These are phyloP conservation scores for Stenocarpella maydis DNA, from an alignment of 2,329 filamentous ascomycete species.

Conservation along the genomic window DNA sequence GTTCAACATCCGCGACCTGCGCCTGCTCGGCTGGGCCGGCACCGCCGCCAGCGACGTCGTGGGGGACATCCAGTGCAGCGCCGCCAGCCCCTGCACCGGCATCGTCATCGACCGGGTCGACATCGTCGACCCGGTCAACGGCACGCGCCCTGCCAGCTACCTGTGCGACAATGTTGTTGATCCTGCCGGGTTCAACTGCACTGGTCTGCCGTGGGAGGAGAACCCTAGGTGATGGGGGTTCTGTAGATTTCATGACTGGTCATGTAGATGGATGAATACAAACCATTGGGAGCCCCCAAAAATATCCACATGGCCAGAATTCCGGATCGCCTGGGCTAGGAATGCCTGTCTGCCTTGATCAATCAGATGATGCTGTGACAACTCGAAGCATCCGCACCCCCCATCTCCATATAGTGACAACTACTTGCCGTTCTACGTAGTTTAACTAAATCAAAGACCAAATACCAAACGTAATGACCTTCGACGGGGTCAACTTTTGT, in stretches of 20 bases:
- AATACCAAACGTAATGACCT: too few relatives aligned
- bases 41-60: constrained; percentile 34
- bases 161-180: constrained; percentile 33
- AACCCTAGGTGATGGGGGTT: constrained; percentile 23
- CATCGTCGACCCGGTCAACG: constrained; percentile 27
- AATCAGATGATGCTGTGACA: too few relatives aligned
- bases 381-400: too few relatives aligned
- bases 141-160: constrained; percentile 30
- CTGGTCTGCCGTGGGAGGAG: constrained; percentile 33
- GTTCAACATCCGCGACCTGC: constrained; percentile 38
- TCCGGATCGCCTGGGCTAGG: too few relatives aligned
- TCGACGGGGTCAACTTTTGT: too few relatives aligned
- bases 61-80: constrained; percentile 34
- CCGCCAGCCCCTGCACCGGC: constrained; percentile 34
- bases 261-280: not conserved
- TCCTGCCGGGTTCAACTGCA: constrained; percentile 32
- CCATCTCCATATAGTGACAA: too few relatives aligned
- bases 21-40: constrained; percentile 34
- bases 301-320: too few relatives aligned
- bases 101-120: constrained; percentile 27
- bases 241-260: not conserved
- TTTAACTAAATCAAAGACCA: too few relatives aligned
- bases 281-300: too few relatives aligned
- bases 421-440: too few relatives aligned
- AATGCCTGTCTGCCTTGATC: too few relatives aligned